A percentile compares a stretch with the other conserved stretches of the same genome.
phyloP scores from a whole-genome alignment of 129 eudicot genomes.

The Silybum marianum region DNA sequence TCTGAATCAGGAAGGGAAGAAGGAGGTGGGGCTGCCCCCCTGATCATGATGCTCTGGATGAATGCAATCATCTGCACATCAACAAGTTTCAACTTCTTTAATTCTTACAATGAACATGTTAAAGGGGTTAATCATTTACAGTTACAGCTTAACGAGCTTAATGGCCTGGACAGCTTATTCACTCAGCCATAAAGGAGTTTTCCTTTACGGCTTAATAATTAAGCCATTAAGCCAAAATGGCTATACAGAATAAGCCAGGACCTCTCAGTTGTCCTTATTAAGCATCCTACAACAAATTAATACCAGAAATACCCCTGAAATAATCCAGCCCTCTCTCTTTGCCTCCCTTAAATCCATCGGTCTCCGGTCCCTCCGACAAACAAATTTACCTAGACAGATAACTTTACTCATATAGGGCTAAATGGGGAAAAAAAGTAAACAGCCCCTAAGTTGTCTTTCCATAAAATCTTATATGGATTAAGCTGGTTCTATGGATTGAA shows the following conservation, averaged over 20 bases:
- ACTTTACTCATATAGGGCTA: neutral
- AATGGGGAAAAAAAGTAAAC: neutral
- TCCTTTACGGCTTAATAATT: neutral
- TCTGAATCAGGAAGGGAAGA: constrained; percentile 13
- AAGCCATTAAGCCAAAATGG: neutral
- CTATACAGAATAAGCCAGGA: neutral
- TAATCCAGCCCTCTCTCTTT: neutral
- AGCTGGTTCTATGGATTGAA: neutral
- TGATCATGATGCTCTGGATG: constrained; percentile 52
- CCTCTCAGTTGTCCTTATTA: neutral
- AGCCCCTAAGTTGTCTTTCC: neutral
- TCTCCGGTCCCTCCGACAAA: neutral
- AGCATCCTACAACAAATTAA: neutral
- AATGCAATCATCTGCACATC: constrained; percentile 65
- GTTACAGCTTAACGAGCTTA: neutral
- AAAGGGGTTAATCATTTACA: neutral
- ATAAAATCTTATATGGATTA: neutral
- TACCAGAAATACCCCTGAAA: neutral
- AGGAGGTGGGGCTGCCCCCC: constrained; percentile 26
- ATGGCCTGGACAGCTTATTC: neutral
- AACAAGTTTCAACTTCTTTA: neutral
- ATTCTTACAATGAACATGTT: neutral
- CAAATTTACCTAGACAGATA: neutral
- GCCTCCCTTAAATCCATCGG: neutral
- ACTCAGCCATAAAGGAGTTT: neutral